Evolutionary conservation across 2,329 filamentous ascomycete species (phyloP), one percentile per base, ranked within the genome.

Genomic region (Aspergillus melleus): DNA sequence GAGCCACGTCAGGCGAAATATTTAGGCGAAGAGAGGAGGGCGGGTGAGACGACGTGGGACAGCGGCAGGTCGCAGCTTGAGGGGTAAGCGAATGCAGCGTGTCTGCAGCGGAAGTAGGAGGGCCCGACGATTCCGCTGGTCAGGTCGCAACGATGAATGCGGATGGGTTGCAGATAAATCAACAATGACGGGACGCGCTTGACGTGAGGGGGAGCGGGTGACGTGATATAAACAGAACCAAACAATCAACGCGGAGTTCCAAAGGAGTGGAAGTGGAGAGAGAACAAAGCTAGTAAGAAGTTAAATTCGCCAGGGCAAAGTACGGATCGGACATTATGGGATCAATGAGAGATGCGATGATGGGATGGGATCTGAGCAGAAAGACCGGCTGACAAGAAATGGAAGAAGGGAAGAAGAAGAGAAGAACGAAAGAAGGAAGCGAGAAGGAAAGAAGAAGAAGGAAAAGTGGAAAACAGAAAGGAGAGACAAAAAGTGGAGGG

Each of bases 191-290:
- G 32, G 42, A 62, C 55, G 57, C 57, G 52, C 46, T 46, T 47
- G 36, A 42, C 52, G 39, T 50, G 61, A 51, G 29, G 20, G 44
- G 52, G 60, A 52, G 49, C 44, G 55, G 52, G 63, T 65, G 61
- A 65, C 59, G 63, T 64, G 63, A 62, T 62, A 61, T 64, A 65
- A 64, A 65, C 63, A 65, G 44, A 59, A 19, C 30, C 50, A 58
- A 60, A 57, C 47, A 57, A 53, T 26, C 46, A 55, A 55, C 39
- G 49, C 47, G 49, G 32, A 54, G 53, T 8, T 14, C 30, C 39
- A 50, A 51, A 24, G 19, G 24, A 11, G 42, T 53, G 52, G 10
- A 47, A 49, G 57, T 54, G 52, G 59, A 49, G 55, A 55, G 30
- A 29, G 19, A 49, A 52, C 30, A 10, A 47, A 20, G 12, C 44